phyloP scores from a whole-genome alignment of 2,329 filamentous ascomycete genomes.

The Juglanconis juglandina region DNA sequence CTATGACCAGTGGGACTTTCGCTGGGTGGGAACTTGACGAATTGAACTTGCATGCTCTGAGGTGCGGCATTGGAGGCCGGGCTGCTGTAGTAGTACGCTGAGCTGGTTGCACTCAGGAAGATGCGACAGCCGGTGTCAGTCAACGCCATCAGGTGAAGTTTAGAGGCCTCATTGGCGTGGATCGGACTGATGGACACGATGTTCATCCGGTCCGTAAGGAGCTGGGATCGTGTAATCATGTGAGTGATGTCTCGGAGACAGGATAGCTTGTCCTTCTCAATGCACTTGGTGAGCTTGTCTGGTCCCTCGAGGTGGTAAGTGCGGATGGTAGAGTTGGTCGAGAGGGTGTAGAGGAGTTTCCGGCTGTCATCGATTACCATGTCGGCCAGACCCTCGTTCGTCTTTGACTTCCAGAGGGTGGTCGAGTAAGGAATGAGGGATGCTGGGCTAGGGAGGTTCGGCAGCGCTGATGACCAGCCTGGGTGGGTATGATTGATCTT shows the following conservation, averaged over 20 bases:
- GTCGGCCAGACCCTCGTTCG: slow-evolving; percentile 65
- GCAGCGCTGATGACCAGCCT: slow-evolving; percentile 65
- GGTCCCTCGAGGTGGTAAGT: slow-evolving; percentile 80
- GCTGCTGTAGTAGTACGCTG: slow-evolving; percentile 62
- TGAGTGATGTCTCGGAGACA: slow-evolving; percentile 75
- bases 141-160: slow-evolving; percentile 84
- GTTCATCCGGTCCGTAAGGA: slow-evolving; percentile 66
- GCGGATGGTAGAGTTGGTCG: slow-evolving; percentile 80
- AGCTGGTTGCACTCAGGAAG: slow-evolving; percentile 85
- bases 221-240: slow-evolving; percentile 70
- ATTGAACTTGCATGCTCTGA: slow-evolving; percentile 95
- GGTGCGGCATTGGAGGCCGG: slow-evolving; percentile 64
- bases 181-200: slow-evolving; percentile 88
- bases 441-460: slow-evolving; percentile 40
- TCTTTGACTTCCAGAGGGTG: slow-evolving; percentile 48
- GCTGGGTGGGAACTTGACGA: slow-evolving; percentile 87
- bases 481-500: slow-evolving; percentile 85
- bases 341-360: slow-evolving; percentile 86
- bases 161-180: slow-evolving; percentile 71
- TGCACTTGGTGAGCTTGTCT: slow-evolving; percentile 59
- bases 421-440: slow-evolving; percentile 40
- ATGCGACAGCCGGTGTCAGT: slow-evolving; percentile 88
- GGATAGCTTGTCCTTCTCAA: slow-evolving; percentile 61
- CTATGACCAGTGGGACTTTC: not conserved
- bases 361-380: slow-evolving; percentile 87